A percentile compares a stretch with the other conserved stretches of the same genome.
phyloP scores from a whole-genome alignment of 768 basidiomycete species.

The Russula compacta region DNA sequence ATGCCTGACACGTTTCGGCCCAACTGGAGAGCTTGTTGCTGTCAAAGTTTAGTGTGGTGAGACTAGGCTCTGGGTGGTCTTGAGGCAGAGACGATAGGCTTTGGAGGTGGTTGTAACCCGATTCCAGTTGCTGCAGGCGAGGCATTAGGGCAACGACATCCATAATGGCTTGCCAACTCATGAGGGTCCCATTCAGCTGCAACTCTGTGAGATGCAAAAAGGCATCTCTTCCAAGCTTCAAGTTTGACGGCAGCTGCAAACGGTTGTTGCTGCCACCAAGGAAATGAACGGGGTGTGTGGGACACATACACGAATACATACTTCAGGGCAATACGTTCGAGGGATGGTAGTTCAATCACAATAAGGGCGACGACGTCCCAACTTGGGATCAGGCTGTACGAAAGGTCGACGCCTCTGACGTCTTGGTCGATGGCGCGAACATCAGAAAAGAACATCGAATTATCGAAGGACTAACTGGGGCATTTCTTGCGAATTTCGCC shows the following conservation, averaged over 20 bases:
- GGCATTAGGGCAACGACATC: conserved; percentile 45
- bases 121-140: conserved; percentile 45
- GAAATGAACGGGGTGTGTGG: conserved; percentile 13
- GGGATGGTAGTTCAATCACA: conserved; percentile 44
- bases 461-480: conserved; percentile 46
- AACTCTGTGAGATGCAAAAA: conserved; percentile 53
- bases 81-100: conserved; percentile 22
- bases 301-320: conserved; percentile 32
- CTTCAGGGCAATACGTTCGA: conserved; percentile 72
- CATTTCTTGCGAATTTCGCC: conserved; percentile 50
- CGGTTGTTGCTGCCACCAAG: conserved; percentile 40
- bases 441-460: conserved; percentile 15
- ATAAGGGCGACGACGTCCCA: conserved; percentile 69
- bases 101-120: conserved; percentile 59
- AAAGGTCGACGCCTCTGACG: conserved; percentile 63
- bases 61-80: conserved; percentile 7
- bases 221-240: conserved; percentile 28
- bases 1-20: conserved; percentile 37
- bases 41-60: conserved; percentile 61
- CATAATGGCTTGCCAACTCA: conserved; percentile 61
- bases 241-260: conserved; percentile 35
- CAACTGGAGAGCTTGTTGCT: conserved; percentile 55
- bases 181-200: conserved; percentile 64
- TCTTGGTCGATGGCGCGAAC: conserved; percentile 3
- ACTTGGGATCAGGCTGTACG: conserved; percentile 56